These are phyloP conservation scores for Stachybotrys chartarum DNA, from an alignment of 2,329 filamentous ascomycete species.

Conservation along the genomic window DNA sequence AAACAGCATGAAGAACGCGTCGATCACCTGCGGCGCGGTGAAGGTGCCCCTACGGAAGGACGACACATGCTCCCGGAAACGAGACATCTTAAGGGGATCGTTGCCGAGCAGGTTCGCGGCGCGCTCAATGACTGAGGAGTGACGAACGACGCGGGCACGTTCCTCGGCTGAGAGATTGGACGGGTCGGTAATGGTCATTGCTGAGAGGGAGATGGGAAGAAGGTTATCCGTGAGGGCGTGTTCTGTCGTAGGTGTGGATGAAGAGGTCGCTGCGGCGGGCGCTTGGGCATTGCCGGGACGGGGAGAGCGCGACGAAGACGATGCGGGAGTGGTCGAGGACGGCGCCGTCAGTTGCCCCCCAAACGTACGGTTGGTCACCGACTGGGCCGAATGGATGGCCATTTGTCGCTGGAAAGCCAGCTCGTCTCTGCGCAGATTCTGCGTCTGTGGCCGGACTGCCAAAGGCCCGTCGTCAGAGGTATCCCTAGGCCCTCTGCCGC, in stretches of 20 bases:
- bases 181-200: conserved; percentile 42
- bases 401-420: conserved; percentile 87
- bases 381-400: conserved; percentile 83
- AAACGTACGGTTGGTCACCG: conserved; percentile 72
- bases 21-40: conserved; percentile 69
- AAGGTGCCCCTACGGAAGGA: conserved; percentile 65
- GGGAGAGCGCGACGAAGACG: neutral
- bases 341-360: conserved; percentile 66
- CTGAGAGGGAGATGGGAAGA: conserved; percentile 33
- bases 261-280: conserved; percentile 10
- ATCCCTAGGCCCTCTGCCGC: conserved; percentile 68
- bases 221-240: conserved; percentile 9
- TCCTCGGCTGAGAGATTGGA: conserved; percentile 63
- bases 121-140: conserved; percentile 79
- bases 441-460: conserved; percentile 64
- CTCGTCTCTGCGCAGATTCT: conserved; percentile 77
- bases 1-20: conserved; percentile 82
- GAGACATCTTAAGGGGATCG: conserved; percentile 63
- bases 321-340: conserved; percentile 12
- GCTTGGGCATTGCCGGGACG: conserved; percentile 1
- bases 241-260: conserved; percentile 8
- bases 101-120: conserved; percentile 75
- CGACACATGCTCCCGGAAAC: conserved; percentile 76
- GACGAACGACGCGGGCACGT: conserved; percentile 70
- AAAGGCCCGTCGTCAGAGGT: conserved; percentile 56